phyloP scores from a whole-genome alignment of 2,329 filamentous ascomycete genomes.

The Xylariaceae sp. region DNA sequence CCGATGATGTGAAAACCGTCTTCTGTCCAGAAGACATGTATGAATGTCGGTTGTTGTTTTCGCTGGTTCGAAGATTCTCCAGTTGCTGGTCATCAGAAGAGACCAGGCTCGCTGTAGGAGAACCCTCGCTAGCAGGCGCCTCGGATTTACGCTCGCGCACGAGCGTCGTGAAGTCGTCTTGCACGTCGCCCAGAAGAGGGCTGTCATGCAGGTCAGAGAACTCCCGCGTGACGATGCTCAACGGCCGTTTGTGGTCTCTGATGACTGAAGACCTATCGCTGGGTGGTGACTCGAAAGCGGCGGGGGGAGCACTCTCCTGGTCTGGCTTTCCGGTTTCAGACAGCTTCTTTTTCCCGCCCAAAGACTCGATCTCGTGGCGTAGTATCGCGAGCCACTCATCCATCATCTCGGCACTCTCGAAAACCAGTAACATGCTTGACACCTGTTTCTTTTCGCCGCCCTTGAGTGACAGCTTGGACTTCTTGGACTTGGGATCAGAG shows the following conservation, averaged over 20 bases:
- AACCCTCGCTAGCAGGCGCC: conserved; percentile 44
- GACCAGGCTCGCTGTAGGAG: conserved; percentile 48
- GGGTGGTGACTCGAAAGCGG: conserved; percentile 29
- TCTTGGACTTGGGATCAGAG: conserved; percentile 50
- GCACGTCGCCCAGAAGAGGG: conserved; percentile 14
- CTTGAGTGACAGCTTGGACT: conserved; percentile 58
- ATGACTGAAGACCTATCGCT: conserved; percentile 42
- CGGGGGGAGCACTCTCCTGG: conserved; percentile 28
- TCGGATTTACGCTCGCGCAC: conserved; percentile 28
- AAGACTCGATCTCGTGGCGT: conserved; percentile 60
- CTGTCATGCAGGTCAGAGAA: conserved; percentile 26
- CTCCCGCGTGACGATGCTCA: conserved; percentile 30
- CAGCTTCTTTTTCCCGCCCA: conserved; percentile 58
- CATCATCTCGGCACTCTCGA: conserved; percentile 67
- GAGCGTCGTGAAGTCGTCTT: conserved; percentile 20
- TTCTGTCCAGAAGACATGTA: conserved; percentile 54
- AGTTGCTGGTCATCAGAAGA: conserved; percentile 53
- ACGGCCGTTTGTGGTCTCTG: conserved; percentile 40
- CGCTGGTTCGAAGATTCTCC: conserved; percentile 45
- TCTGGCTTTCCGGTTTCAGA: conserved; percentile 52
- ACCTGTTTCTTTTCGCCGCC: conserved; percentile 48
- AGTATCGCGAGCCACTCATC: conserved; percentile 65
- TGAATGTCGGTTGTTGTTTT: conserved; percentile 47
- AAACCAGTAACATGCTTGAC: conserved; percentile 62
- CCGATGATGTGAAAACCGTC: conserved; percentile 51